Evolutionary conservation across 441 rosid species (phyloP), one percentile per base, ranked within the genome.

Genomic region (Kokia cookei): DNA sequence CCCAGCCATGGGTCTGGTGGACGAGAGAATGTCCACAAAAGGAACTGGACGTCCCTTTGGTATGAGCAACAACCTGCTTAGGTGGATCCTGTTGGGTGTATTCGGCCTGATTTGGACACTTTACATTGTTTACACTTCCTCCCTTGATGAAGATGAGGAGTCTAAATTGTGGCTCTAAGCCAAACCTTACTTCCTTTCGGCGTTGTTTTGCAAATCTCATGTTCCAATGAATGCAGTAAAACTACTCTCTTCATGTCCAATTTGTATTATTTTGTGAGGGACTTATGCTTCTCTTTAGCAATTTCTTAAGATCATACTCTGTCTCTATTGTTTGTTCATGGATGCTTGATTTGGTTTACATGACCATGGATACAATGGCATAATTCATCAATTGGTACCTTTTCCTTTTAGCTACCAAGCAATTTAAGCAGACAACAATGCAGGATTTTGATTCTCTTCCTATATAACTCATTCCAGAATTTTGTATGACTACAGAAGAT

Each of bases 41-140:
- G 97, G 97, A 77, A 92, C 91, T 0, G 94, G 98, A 4, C 91
- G 91, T 35, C 96, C 97, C 9, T 90, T 94, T 60, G 97, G 98
- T 0, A 79, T 94, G 53, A 94, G 98, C 88, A 94, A 91, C 92
- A 94, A 92, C 80, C 88, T 94, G 48, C 91, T 94, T 66, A 97
- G 84, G 2, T 94, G 98, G 98, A 91, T 94, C 78, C 85, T 94
- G 68, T 77, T 92, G 13, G 98, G 91, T 17, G 92, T 92, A 19
- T 92, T 92, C 43, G 94, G 85, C 71, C 80, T 94, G 73, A 88
- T 94, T 73, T 94, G 97, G 97, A 40, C 92, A 37, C 79, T 94
- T 75, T 91, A 86, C 89, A 66, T 81, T 14, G 15, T 82, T 67
- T 94, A 94, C 87, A 65, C 96, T 55, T 60, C 89, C 35, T 47